Evolutionary conservation across 2,329 filamentous ascomycete species (phyloP), one percentile per base, ranked within the genome.

Genomic region (Fusarium chaquense): DNA sequence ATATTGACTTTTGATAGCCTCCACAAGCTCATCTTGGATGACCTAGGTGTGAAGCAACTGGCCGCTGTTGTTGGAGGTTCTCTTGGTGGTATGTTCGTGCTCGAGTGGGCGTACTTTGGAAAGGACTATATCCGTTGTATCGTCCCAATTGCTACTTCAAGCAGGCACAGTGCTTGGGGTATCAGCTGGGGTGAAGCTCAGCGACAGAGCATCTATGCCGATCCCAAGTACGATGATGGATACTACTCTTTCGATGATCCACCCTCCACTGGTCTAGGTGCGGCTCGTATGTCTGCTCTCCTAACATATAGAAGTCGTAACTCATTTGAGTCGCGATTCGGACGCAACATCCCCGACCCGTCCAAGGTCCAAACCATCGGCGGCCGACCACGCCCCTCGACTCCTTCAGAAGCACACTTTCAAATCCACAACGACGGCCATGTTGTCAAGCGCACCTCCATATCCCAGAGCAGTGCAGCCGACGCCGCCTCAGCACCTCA

Each of bases 211-310:
- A 98, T 99, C 78, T 99, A 98, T 81, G 94, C 93, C 40, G 96
- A 99, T 78, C 96, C 96, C 33, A 98, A 98, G 83, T 99, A 99
- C 79, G 94, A 98, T 67, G 94, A 98, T 76, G 96, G 96, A 45
- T 98, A 98, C 81, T 99, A 98, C 78, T 76, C 89, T 2, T 97
- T 96, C 75, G 87, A 92, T 33, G 93, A 98, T 73, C 94, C 94
- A 35, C 96, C 96, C 1, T 84, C 90, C 0, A 91, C 94, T 1
- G 96, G 96, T 1, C 87, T 99, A 3, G 94, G 94, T 15, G 96
- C 96, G 10, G 96, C 96, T 28, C 93, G 96, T 75, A 99, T 99
- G 96, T 93, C 94, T 60, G 96, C 96, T 3, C 87, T 99, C 38
- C 84, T 99, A 74, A 99, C 96, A 9, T 99, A 99, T 81, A 90